phyloP scores from a whole-genome alignment of 768 basidiomycete genomes.

The Mrakia frigida region DNA sequence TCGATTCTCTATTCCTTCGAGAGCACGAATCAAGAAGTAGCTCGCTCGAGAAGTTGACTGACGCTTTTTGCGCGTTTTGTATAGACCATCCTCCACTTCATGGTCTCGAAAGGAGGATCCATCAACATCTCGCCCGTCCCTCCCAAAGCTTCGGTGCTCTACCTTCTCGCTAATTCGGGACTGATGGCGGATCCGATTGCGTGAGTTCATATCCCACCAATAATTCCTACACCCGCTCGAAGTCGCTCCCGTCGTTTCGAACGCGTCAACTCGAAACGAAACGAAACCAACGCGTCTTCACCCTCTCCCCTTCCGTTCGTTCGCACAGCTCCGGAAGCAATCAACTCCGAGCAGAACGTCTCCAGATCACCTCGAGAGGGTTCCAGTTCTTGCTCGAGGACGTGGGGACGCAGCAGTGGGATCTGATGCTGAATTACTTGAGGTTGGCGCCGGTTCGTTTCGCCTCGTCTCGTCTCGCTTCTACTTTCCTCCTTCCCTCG shows the following conservation, averaged over 20 bases:
- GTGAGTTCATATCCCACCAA: slow-evolving; percentile 36
- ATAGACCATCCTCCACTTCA: slow-evolving; percentile 97
- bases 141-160: slow-evolving; percentile 68
- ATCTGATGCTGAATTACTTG: slow-evolving; percentile 82
- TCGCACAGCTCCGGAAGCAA: slow-evolving; percentile 24
- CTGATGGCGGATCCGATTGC: slow-evolving; percentile 74
- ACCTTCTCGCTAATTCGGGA: slow-evolving; percentile 73
- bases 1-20: neutral
- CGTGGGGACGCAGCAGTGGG: slow-evolving; percentile 93
- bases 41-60: too few relatives aligned
- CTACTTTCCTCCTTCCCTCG: neutral
- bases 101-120: slow-evolving; percentile 67
- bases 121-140: slow-evolving; percentile 71
- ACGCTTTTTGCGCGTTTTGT: too few relatives aligned
- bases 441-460: slow-evolving; percentile 68
- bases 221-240: too few relatives aligned
- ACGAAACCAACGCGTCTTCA: slow-evolving; percentile 48
- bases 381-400: slow-evolving; percentile 95
- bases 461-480: neutral
- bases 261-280: slow-evolving; percentile 47
- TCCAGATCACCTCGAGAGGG: slow-evolving; percentile 78
- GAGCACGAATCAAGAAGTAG: too few relatives aligned
- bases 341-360: slow-evolving; percentile 34
- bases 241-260: slow-evolving; percentile 35
- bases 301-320: slow-evolving; percentile 24